Evolutionary conservation across 139 green algal species (phyloP), one percentile per base, ranked within the genome.

Genomic region (Chlamydomonas applanata): DNA sequence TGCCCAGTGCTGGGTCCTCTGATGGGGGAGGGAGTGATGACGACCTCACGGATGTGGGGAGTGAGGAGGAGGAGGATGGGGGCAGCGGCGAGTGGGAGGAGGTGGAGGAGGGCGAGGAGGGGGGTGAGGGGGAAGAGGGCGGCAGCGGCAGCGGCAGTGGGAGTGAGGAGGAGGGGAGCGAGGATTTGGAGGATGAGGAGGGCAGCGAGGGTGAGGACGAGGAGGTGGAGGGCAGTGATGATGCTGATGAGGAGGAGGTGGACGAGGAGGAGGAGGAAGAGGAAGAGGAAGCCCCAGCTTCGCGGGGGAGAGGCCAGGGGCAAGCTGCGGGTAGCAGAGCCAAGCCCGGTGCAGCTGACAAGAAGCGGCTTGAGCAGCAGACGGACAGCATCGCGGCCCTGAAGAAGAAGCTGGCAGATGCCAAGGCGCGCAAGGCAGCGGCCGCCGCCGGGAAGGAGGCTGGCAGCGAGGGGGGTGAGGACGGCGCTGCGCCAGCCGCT

Each of bases 331-430:
- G 20, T 44, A 11, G 7, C 7, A 49, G 11, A 49, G 32, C 19
- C 30, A 24, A 40, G 29, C 27, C 1, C 46, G 45, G 57, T 69
- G 44, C 32, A 65, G 33, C 71, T 66, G 72, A 71, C 35, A 61
- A 77, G 22, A 56, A 77, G 56, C 27, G 76, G 53, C 69, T 75
- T 35, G 45, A 24, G 35, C 29, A 56, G 52, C 67, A 33, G 53
- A 40, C 32, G 16, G 19, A 36, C 67, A 61, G 66, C 66, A 35
- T 87, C 17, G 29, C 75, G 19, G 75, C 72, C 56, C 72, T 89
- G 9, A 86, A 82, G 61, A 70, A 72, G 68, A 71, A 79, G 74
- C 72, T 90, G 64, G 77, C 79, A 70, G 84, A 81, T 40, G 77
- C 80, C 44, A 82, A 83, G 33, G 68, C 53, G 52, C 40, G 32